Evolutionary conservation across 768 basidiomycete species (phyloP).

Genomic region (Hemileccinum impolitum): DNA sequence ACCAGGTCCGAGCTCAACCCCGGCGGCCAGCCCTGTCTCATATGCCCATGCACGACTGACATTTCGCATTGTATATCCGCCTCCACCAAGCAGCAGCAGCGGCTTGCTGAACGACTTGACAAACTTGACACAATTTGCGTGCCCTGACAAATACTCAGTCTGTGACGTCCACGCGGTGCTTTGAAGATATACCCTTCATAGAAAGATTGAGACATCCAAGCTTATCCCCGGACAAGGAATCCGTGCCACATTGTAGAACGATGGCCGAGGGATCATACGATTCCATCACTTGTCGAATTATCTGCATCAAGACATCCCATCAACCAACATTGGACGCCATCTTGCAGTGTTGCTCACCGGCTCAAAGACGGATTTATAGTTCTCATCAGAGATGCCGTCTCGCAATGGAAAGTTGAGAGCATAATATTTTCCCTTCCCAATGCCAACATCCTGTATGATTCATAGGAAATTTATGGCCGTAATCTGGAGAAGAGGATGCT

Average conservation of each 20-base stretch:
- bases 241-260: conserved; percentile 96
- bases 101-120: conserved; percentile 96
- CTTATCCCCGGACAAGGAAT: conserved; percentile 95
- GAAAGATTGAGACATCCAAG: conserved; percentile 94
- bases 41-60: conserved; percentile 97
- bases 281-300: conserved; percentile 92
- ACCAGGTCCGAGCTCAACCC: conserved; percentile 88
- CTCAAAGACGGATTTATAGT: conserved; percentile 93
- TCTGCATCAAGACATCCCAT: conserved; percentile 43
- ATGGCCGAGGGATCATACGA: conserved; percentile 92
- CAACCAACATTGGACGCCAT: background rate
- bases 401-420: conserved; percentile 92
- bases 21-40: conserved; percentile 97
- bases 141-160: conserved; percentile 48
- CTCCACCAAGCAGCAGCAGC: conserved; percentile 90
- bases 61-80: conserved; percentile 98
- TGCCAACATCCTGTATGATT: conserved; percentile 73
- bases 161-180: background rate
- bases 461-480: conserved; percentile 7
- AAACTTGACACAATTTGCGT: conserved; percentile 96
- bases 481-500: conserved; percentile 22
- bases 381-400: conserved; percentile 94
- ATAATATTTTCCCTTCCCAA: conserved; percentile 92
- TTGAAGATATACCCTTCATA: conserved; percentile 66
- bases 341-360: conserved; percentile 55